These are phyloP conservation scores for Coemansia aciculifera DNA, from an alignment of 192 early-diverging fungal species.

Conservation along the genomic window DNA sequence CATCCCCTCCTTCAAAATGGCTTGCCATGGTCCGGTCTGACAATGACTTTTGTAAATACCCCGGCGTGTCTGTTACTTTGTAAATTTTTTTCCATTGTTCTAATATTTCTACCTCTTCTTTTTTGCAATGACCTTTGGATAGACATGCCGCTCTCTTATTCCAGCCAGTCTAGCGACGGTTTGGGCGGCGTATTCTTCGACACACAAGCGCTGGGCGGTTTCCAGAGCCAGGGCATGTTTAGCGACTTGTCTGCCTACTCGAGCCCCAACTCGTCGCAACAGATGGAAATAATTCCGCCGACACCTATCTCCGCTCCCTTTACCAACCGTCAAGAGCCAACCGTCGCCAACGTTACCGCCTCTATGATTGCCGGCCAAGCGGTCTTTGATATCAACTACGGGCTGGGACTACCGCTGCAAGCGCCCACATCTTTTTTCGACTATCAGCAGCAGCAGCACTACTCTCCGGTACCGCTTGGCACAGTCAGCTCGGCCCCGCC, in stretches of 20 bases:
- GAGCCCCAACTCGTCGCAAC: slow-evolving; percentile 12
- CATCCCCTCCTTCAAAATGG: neutral
- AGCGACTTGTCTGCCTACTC: neutral
- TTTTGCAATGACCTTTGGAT: slow-evolving; percentile 12
- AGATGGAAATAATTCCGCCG: slow-evolving; percentile 19
- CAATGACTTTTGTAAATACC: neutral
- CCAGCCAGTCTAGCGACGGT: slow-evolving; percentile 19
- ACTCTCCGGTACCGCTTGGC: slow-evolving; percentile 4
- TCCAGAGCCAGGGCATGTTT: slow-evolving; percentile 5
- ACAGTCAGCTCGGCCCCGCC: slow-evolving; percentile 40
- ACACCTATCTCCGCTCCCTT: slow-evolving; percentile 35
- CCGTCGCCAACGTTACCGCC: neutral
- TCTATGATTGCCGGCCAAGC: neutral
- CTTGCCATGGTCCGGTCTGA: neutral
- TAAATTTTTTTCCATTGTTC: neutral
- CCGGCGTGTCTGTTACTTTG: neutral
- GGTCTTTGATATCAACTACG: neutral
- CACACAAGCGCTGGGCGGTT: slow-evolving; percentile 19
- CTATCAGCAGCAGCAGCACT: neutral
- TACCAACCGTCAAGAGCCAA: neutral
- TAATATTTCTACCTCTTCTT: neutral
- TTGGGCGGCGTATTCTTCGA: slow-evolving; percentile 27
- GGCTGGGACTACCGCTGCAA: slow-evolving; percentile 18
- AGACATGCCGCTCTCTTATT: slow-evolving; percentile 39
- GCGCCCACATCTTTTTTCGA: neutral